Base-by-base conservation (phyloP, 1,284 basidiomycete species). In the Moesziomyces globuligerus region DNA sequence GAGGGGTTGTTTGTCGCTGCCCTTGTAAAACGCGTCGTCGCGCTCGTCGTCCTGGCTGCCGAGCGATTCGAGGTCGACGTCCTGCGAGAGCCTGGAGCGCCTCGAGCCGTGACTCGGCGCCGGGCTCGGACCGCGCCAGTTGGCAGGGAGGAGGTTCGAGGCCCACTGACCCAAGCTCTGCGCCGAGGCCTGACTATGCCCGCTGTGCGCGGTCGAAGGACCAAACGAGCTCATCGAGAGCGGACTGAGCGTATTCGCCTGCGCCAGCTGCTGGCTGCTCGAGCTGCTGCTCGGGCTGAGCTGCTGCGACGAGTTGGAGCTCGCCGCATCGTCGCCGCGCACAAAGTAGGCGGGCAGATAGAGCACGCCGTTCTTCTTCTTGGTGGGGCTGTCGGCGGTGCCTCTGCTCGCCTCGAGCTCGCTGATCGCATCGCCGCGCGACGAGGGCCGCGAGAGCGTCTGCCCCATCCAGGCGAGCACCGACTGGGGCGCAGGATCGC, bases 281-380 rank as follows among this genome's bases (percentile, higher is more conserved):
- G 46, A 17, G 5, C 34, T 37, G 24, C 25, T 48, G 20, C 29
- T 36, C 2, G 34, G 34, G 11, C 37, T 18, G 15, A 36, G 20
- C 32, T 38, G 11, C 46, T 57, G 17, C 42, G 44, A 46, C 34
- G 32, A 36, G 23, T 32, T 18, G 46, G 34, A 25, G 41, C 41
- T 38, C 1, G n/a, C 32, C 6, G 10, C 49, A n/a, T 72, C 68
- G 17, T 71, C 61, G 1, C 69, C 54, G 3, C 66, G 52, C 3
- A 76, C 74, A 50, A 76, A 76, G 49, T 74, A 76, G 3, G 74
- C 74, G 0, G 74, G 74, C 17, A 76, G 46, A 24, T 76, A 76
- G 11, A 76, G 57, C 0, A 68, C 47, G 7, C 69, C 72, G n/a
- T n/a, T n/a, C 23, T 60, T 62, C 43, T 67, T 72, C 49, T 72